A percentile compares a stretch with the other conserved stretches of the same genome.
These are phyloP conservation scores for Austroboletus novae-zelandiae DNA, from an alignment of 1,284 basidiomycete species.

Conservation along the genomic window DNA sequence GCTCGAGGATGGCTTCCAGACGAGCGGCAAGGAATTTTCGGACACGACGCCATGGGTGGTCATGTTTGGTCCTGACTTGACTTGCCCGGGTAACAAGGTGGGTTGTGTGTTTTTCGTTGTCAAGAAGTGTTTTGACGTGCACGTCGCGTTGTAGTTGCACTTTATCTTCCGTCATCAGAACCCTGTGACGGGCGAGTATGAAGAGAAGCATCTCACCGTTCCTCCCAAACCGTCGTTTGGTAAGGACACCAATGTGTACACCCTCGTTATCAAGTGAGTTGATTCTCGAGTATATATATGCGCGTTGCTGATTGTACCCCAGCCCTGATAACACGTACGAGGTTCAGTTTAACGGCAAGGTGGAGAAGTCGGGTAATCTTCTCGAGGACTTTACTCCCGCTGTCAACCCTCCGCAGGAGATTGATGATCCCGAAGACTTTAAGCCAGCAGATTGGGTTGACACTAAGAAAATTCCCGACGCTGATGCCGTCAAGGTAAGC, in stretches of 20 bases:
- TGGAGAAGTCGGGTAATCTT: slow-evolving; percentile 76
- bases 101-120: slow-evolving; percentile 5
- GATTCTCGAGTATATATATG: neutral
- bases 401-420: slow-evolving; percentile 91
- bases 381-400: slow-evolving; percentile 95
- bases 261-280: slow-evolving; percentile 83
- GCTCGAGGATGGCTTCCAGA: slow-evolving; percentile 89
- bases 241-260: slow-evolving; percentile 91
- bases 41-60: slow-evolving; percentile 98
- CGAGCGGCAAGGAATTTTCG: slow-evolving; percentile 89
- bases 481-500: slow-evolving; percentile 76
- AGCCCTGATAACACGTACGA: slow-evolving; percentile 96
- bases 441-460: slow-evolving; percentile 97
- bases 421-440: slow-evolving; percentile 88
- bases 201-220: slow-evolving; percentile 93
- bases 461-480: slow-evolving; percentile 80
- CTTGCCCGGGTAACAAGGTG: slow-evolving; percentile 84
- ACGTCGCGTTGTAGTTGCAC: slow-evolving; percentile 62
- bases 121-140: slow-evolving; percentile 1
- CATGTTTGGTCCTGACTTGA: slow-evolving; percentile 93
- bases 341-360: slow-evolving; percentile 89
- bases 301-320: neutral
- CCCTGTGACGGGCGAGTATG: slow-evolving; percentile 86
- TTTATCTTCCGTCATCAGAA: slow-evolving; percentile 98
- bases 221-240: slow-evolving; percentile 85